Conservation (phyloP, 441 rosid genomes). For the Mallotus japonicus region DNA sequence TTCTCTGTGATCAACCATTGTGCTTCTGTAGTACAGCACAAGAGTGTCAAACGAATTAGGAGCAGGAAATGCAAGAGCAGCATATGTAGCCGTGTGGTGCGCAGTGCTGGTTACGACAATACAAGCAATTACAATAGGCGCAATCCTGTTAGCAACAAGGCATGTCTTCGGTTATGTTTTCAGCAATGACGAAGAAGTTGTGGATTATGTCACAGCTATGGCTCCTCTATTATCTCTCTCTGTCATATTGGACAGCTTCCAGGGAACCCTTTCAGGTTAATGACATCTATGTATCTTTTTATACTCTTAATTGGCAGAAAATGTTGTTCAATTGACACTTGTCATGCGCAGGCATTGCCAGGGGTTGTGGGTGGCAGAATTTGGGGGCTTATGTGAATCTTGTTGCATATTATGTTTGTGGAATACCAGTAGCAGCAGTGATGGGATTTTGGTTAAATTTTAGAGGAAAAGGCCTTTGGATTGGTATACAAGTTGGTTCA, state of each 20-base stretch:
- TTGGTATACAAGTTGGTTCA: conserved; percentile 50
- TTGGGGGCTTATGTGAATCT: conserved; percentile 51
- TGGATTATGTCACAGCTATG: conserved; percentile 51
- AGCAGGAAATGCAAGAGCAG: conserved; percentile 49
- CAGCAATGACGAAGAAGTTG: conserved; percentile 54
- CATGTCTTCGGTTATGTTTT: conserved; percentile 43
- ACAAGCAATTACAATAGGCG: conserved; percentile 34
- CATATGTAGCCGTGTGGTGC: conserved; percentile 39
- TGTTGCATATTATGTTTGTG: conserved; percentile 43
- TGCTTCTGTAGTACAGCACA: conserved; percentile 35
- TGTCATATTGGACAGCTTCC: conserved; percentile 52
- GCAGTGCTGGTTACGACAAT: conserved; percentile 34
- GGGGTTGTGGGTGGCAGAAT: conserved; percentile 57
- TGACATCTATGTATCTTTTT: neutral
- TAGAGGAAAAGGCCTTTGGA: conserved; percentile 50
- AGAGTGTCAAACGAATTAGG: conserved; percentile 61
- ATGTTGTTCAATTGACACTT: neutral
- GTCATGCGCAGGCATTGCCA: conserved; percentile 44
- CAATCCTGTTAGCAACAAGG: conserved; percentile 36
- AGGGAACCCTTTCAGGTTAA: conserved; percentile 42
- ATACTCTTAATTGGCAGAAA: no score
- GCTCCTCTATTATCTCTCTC: conserved; percentile 52
- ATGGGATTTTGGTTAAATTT: conserved; percentile 41
- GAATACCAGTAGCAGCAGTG: conserved; percentile 42
- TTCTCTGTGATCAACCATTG: neutral